Evolutionary conservation across 305 asterid genomes (phyloP).

Genomic region (Fraxinus xanthoxyloides): DNA sequence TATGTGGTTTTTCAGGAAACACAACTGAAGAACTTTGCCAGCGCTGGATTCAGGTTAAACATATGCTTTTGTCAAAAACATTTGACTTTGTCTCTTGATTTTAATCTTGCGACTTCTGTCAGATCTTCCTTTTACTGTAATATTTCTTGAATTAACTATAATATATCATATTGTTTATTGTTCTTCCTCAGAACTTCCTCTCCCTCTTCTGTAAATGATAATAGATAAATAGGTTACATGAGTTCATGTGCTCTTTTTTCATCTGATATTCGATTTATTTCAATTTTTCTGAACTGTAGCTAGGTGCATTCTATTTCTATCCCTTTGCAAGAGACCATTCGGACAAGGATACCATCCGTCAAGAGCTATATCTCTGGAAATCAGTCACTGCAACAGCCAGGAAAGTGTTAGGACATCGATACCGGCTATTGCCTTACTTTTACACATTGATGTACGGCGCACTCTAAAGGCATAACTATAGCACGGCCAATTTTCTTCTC

Average conservation of each 20-base stretch:
- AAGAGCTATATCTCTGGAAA: conserved; percentile 73
- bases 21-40: too few species aligned
- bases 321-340: conserved; percentile 86
- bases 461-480: conserved; percentile 60
- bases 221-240: background rate
- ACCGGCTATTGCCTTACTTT: conserved; percentile 62
- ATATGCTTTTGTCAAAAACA: too few species aligned
- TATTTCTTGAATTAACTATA: too few species aligned
- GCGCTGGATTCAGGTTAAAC: too few species aligned
- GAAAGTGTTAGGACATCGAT: conserved; percentile 67
- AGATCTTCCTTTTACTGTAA: too few species aligned
- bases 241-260: background rate
- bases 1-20: conserved; percentile 80
- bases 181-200: background rate
- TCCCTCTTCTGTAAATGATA: background rate
- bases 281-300: conserved; percentile 21
- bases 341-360: conserved; percentile 27
- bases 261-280: background rate
- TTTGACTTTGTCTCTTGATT: too few species aligned
- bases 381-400: conserved; percentile 75
- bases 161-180: background rate
- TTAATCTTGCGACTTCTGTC: too few species aligned
- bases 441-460: conserved; percentile 70
- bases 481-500: conserved; percentile 84
- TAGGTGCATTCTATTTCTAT: conserved; percentile 70